A percentile compares a stretch with the other conserved stretches of the same genome.
These are phyloP conservation scores for Neurospora sp. DNA, from an alignment of 2,329 filamentous ascomycete species.

Conservation along the genomic window DNA sequence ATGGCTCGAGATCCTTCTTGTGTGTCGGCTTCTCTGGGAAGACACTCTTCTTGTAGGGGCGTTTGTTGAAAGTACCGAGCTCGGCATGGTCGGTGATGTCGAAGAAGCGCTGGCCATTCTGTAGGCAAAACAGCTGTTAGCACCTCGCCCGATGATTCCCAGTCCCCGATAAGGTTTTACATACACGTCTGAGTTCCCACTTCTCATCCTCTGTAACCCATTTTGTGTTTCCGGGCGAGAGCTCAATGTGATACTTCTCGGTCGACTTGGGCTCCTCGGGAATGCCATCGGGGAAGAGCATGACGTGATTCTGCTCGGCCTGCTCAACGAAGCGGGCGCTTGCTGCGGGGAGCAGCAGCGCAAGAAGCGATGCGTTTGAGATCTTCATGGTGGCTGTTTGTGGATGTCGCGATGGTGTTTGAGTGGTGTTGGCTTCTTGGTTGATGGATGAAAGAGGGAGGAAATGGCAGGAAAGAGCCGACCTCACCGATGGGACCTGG, in stretches of 20 bases:
- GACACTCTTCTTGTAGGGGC: slow-evolving; percentile 41
- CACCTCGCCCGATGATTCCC: neutral
- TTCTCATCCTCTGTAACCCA: slow-evolving; percentile 95
- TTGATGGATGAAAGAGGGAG: neutral
- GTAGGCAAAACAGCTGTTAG: slow-evolving; percentile 13
- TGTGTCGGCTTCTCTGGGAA: slow-evolving; percentile 32
- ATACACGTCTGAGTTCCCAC: slow-evolving; percentile 77
- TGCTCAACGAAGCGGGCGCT: slow-evolving; percentile 48
- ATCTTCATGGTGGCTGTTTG: slow-evolving; percentile 37
- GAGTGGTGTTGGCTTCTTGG: neutral
- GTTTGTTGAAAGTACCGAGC: slow-evolving; percentile 39
- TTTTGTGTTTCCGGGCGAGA: slow-evolving; percentile 69
- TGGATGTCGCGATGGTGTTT: neutral
- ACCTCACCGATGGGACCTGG: neutral
- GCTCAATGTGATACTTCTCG: slow-evolving; percentile 68
- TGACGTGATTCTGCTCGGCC: slow-evolving; percentile 39
- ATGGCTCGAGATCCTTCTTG: slow-evolving; percentile 54
- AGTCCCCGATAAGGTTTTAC: slow-evolving; percentile 19
- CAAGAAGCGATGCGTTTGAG: slow-evolving; percentile 40
- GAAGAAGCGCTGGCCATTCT: slow-evolving; percentile 86
- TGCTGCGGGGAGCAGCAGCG: slow-evolving; percentile 43
- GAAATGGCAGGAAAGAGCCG: neutral
- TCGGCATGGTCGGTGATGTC: slow-evolving; percentile 75
- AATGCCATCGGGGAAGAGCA: slow-evolving; percentile 34
- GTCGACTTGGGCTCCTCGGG: slow-evolving; percentile 20